A percentile compares a stretch with the other conserved stretches of the same genome.
phyloP scores from a whole-genome alignment of 176 grass and related monocot genomes.

The sorghum (Sorghum bicolor) region DNA sequence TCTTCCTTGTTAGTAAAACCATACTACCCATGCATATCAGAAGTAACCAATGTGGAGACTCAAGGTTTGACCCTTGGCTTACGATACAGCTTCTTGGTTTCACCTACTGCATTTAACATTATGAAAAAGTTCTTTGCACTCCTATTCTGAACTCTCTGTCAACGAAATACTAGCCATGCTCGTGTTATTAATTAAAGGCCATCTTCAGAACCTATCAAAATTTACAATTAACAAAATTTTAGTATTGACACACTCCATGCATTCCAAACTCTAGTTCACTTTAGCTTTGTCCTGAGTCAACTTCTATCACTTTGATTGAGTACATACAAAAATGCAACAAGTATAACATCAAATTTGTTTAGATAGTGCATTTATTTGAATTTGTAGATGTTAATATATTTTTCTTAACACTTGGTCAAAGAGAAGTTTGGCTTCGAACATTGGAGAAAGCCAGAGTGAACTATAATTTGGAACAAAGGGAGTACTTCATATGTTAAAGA shows the following conservation, averaged over 20 bases:
- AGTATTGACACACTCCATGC: not conserved
- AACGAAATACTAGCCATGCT: not conserved
- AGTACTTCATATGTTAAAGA: not conserved
- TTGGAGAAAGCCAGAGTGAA: not conserved
- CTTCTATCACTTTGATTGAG: not conserved
- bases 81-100: not conserved
- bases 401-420: not conserved
- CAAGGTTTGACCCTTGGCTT: not conserved
- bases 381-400: not conserved
- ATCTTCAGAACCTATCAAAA: not conserved
- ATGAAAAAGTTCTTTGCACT: not conserved
- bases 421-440: not conserved
- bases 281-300: not conserved
- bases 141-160: not conserved
- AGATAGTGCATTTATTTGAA: not conserved
- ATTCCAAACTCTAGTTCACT: not conserved
- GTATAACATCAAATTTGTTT: not conserved
- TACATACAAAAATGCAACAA: not conserved
- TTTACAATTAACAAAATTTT: not conserved
- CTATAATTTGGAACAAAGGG: not conserved
- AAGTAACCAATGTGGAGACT: not conserved
- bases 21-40: not conserved
- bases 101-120: not conserved
- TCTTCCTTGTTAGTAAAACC: not conserved
- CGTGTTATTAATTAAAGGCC: not conserved